Evolutionary conservation across 2,329 filamentous ascomycete species (phyloP).

Genomic region (Fusarium sp.): DNA sequence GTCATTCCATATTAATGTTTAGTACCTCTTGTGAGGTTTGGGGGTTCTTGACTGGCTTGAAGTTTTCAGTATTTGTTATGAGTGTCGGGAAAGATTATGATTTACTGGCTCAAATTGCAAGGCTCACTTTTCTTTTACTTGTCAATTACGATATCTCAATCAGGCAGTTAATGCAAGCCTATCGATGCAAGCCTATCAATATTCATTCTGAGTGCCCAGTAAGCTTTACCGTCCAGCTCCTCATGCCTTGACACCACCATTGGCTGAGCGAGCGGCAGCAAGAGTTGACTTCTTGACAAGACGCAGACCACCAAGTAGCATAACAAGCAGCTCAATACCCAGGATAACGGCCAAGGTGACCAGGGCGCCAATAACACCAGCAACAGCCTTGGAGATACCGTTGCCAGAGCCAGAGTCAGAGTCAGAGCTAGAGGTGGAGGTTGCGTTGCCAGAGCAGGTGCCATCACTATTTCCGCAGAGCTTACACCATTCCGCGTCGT

Average conservation of each 20-base stretch:
- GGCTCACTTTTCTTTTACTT: neutral
- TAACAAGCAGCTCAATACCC: constrained; percentile 54
- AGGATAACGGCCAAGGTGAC: constrained; percentile 63
- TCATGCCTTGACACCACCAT: constrained; percentile 39
- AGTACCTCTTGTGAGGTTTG: neutral
- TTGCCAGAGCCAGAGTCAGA: constrained; percentile 38
- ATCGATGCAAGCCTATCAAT: neutral
- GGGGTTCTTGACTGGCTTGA: neutral
- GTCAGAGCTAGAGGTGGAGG: constrained; percentile 32
- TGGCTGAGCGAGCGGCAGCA: constrained; percentile 14
- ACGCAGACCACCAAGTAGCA: constrained; percentile 55
- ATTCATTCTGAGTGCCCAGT: neutral
- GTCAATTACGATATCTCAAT: constrained; percentile 8
- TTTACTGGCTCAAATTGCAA: neutral
- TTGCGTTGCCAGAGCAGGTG: constrained; percentile 59
- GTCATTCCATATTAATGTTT: constrained; percentile 14
- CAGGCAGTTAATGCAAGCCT: constrained; percentile 7
- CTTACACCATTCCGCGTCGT: constrained; percentile 73
- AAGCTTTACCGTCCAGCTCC: neutral
- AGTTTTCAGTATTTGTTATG: neutral
- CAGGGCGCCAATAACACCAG: constrained; percentile 81
- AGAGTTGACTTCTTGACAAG: constrained; percentile 58
- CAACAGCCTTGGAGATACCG: constrained; percentile 72
- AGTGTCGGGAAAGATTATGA: neutral
- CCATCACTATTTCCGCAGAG: constrained; percentile 77